Base-by-base conservation (phyloP, 257 asterid species). In the Dorcoceras hygrometricum region DNA sequence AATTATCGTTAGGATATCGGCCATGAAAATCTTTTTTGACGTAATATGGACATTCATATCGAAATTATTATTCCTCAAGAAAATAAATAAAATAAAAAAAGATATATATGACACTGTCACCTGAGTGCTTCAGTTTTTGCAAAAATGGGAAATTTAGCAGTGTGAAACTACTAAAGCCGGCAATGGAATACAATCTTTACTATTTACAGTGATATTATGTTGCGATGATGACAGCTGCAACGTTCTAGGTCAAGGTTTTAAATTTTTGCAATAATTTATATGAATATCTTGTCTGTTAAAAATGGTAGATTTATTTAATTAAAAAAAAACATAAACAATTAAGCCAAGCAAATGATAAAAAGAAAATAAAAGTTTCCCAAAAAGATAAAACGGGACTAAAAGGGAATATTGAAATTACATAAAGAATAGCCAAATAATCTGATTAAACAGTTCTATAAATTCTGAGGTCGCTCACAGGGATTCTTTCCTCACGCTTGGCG, bases 81-180 rank as follows among this genome's bases (percentile, higher is more conserved):
- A 72, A 67, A n/a, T n/a, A n/a, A n/a, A n/a, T n/a, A n/a, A n/a
- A n/a, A n/a, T n/a, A n/a, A n/a, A n/a, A n/a, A n/a, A n/a, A n/a
- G n/a, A n/a, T n/a, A n/a, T n/a, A n/a, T n/a, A n/a, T n/a, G n/a
- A 77, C 88, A 78, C 67, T 80, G 90, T 85, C 92, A 85, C 84
- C 61, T 83, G 87, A 25, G 60, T 62, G 72, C 68, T 65, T 64
- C 86, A 81, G 83, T 63, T 61, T 50, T 77, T 75, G 85, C 87
- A 80, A 81, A 83, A 80, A 78, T 73, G 81, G 78, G 68, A 75
- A 77, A 75, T 59, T 71, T 59, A 22, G 73, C 72, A 70, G 75
- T 56, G 73, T 63, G 63, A 62, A 66, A 67, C 23, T 51, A 18
- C 61, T 63, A 71, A 72, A 66, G 19, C 1, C 58, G 65, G 68